Base-by-base conservation (phyloP, 345 rosid species). In the Linum tenue region DNA sequence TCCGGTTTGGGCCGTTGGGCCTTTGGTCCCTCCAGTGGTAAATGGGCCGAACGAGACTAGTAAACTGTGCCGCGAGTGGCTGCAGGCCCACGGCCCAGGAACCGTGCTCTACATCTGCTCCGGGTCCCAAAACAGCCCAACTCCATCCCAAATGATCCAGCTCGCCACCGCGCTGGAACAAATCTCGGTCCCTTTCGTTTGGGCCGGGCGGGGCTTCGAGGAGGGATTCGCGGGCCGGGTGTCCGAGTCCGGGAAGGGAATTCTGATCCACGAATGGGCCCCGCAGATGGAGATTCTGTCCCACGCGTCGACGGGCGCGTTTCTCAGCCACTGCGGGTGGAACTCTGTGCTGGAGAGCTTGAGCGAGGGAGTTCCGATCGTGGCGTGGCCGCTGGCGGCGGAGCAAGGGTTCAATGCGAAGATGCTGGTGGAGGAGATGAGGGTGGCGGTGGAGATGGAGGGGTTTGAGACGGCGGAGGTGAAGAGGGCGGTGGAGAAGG, bases 281-380 rank as follows among this genome's bases (percentile, higher is more conserved):
- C 81, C 86, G 1, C 86, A 85, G 59, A 39, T 79, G 78, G 84
- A 75, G 60, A 85, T 82, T 3, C 73, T 82, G 69, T 64, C 71
- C 6, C 86, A 82, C 22, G 6, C 40, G 31, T 79, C 86, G 0
- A 82, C 78, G 0, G 79, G 84, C 36, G 81, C 76, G 10, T 82
- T 85, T 64, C 31, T 82, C 7, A 82, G 82, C 67, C 82, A 82
- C 43, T 82, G 86, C 15, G 86, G 86, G 5, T 82, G 89, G 89
- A 85, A 85, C 67, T 82, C 84, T 0, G 70, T 70, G 7, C 1
- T 76, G 78, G 89, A 85, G 69, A 80, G 86, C 74, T 77, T 82
- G 36, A 82, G 83, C 59, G 80, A 80, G 65, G 85, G 85, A 0
- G 78, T 82, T 53, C 83, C 83, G 0, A 72, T 79, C 1, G 80